Evolutionary conservation across 1,139 yeast genomes (phyloP), one percentile per base, ranked within the genome.

Genomic region (Pneumocystis carinii): DNA sequence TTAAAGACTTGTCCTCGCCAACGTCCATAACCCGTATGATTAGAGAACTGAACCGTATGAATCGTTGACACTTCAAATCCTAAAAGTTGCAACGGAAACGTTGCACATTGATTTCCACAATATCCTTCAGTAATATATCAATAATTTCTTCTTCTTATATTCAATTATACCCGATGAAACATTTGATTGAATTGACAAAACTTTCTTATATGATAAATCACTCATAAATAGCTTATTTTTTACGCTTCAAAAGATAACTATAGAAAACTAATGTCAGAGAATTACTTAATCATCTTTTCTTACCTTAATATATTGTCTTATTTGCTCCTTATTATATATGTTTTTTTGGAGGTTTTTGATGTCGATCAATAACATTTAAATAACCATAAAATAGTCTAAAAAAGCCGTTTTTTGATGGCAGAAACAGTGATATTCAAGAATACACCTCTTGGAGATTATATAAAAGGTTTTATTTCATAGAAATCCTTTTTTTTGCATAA

Each of bases 61-160:
- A 88, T 72, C 12, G 81, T 83, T 72, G 88, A 95, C 14, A 87
- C 95, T 69, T 89, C 87, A 95, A 95, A 89, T 2, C 92, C 92
- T 12, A 78, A 74, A 63, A 78, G 79, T 70, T 88, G 96, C 14
- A 88, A 74, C 0, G 96, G 95, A 72, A 88, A 86, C 0, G 88
- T 83, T 0, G 88, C 84, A 0, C 94, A 90, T 65, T 85, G 79
- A 71, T 86, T 86, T 1, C 95, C 95, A 17, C 87, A 95, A 70
- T 86, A 87, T 2, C 96, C 96, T 48, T 48, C 12, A 12, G 4
- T 24, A 14, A 48, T n/a, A 48, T 48, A 24, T 48, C 7, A 48
- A 4, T 10, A 48, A 19, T 24, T 7, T 1, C 10, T 1, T 8
- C 4, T 12, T 24, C 6, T 24, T 48, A 12, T 12, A 14, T 24